These are phyloP conservation scores for Paramecium bursaria DNA, from an alignment of 73 alveolate species.

Conservation along the genomic window DNA sequence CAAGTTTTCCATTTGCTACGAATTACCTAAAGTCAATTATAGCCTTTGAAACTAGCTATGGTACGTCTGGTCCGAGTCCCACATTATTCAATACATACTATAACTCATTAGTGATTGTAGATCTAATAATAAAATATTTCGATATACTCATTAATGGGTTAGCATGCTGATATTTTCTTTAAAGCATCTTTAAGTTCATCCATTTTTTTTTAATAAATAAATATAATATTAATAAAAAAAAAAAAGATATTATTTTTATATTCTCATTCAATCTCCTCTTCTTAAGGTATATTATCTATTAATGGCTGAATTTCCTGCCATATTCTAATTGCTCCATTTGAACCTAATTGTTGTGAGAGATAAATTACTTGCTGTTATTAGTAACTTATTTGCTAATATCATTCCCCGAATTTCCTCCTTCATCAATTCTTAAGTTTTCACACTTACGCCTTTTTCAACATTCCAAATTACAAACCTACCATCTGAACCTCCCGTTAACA, in stretches of 20 bases:
- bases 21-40: constrained; percentile 13
- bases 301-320: constrained; percentile 56
- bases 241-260: too few relatives aligned
- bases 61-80: constrained; percentile 19
- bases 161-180: neutral
- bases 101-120: neutral
- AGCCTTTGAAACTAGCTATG: constrained; percentile 16
- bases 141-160: neutral
- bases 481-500: constrained; percentile 55
- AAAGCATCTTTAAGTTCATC: constrained; percentile 50
- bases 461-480: constrained; percentile 51
- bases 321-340: constrained; percentile 16
- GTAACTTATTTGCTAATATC: neutral
- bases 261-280: constrained; percentile 20
- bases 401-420: constrained; percentile 34
- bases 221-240: too few relatives aligned
- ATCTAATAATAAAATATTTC: neutral
- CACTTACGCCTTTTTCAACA: neutral
- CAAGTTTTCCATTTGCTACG: neutral
- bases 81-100: neutral
- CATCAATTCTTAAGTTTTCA: constrained; percentile 5
- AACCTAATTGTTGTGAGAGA: neutral
- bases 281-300: constrained; percentile 35
- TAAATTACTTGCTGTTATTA: constrained; percentile 12
- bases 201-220: neutral